Evolutionary conservation across 2,329 filamentous ascomycete genomes (phyloP).

Genomic region (Fusarium sulawesiense): DNA sequence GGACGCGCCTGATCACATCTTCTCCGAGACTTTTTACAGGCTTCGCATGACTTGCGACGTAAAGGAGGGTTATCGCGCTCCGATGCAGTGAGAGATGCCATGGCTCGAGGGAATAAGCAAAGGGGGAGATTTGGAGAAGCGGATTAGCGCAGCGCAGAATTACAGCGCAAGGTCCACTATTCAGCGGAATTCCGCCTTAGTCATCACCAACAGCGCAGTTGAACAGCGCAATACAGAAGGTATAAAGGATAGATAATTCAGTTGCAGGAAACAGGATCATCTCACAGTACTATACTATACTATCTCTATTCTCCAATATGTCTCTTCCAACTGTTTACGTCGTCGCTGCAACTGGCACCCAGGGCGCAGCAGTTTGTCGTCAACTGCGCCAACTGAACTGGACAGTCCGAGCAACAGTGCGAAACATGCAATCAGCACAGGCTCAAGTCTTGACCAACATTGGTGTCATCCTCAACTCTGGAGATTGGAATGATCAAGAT

Average conservation of each 20-base stretch:
- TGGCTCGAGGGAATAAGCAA: neutral
- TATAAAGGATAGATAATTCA: neutral
- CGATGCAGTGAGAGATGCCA: neutral
- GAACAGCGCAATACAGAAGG: fast-evolving
- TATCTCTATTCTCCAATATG: fast-evolving
- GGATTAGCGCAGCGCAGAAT: neutral
- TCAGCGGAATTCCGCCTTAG: slow-evolving; percentile 14
- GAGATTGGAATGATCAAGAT: neutral
- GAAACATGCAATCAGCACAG: neutral
- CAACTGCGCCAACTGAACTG: slow-evolving; percentile 1
- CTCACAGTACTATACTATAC: neutral
- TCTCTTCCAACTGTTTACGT: neutral
- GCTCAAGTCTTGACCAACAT: neutral
- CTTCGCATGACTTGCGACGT: slow-evolving; percentile 6
- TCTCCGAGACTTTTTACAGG: neutral
- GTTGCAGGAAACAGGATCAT: fast-evolving
- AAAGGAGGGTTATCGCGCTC: slow-evolving; percentile 2
- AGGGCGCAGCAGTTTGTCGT: slow-evolving; percentile 7
- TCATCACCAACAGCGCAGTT: neutral
- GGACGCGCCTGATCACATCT: slow-evolving; percentile 6
- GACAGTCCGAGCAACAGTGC: slow-evolving; percentile 4
- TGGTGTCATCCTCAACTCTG: neutral
- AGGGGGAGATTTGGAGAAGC: neutral
- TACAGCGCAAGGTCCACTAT: neutral
- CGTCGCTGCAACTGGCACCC: slow-evolving; percentile 3